Evolutionary conservation across 306 rosid genomes (phyloP).

Genomic region (Begonia loranthoides): DNA sequence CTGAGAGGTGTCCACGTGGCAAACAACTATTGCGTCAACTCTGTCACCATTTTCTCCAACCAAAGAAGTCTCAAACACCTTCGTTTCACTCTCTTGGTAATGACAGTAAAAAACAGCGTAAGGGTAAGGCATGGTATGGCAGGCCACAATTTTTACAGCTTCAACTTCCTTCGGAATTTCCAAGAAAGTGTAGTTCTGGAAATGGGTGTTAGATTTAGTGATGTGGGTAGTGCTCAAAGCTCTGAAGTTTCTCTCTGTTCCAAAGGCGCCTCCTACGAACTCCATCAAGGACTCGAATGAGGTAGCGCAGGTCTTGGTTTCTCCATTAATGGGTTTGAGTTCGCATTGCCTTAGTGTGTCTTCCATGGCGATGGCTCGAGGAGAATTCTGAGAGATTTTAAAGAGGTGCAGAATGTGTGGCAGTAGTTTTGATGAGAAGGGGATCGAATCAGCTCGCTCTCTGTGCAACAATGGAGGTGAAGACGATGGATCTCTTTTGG

Average conservation of each 20-base stretch:
- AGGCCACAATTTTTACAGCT: constrained; percentile 65
- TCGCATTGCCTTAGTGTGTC: constrained; percentile 51
- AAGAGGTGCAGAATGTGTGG: constrained; percentile 33
- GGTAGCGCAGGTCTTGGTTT: constrained; percentile 57
- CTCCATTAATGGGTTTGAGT: constrained; percentile 43
- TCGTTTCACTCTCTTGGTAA: constrained; percentile 36
- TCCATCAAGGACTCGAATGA: constrained; percentile 65
- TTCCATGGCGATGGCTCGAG: constrained; percentile 61
- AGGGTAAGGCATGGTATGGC: constrained; percentile 78
- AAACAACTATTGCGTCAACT: constrained; percentile 55
- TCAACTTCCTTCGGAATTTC: constrained; percentile 22
- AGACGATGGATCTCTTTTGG: constrained; percentile 44
- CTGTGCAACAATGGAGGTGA: constrained; percentile 39
- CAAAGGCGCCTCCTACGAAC: constrained; percentile 29
- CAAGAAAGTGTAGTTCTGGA: constrained; percentile 55
- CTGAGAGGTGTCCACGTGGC: constrained; percentile 67
- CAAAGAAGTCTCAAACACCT: constrained; percentile 25
- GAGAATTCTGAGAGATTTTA: constrained; percentile 35
- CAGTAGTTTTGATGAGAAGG: constrained; percentile 44
- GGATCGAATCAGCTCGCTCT: constrained; percentile 35
- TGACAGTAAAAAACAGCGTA: constrained; percentile 59
- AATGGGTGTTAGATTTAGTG: constrained; percentile 30
- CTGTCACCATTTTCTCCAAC: constrained; percentile 48
- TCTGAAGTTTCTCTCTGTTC: constrained; percentile 9
- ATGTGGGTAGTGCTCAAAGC: constrained; percentile 31